Base-by-base conservation (phyloP, 306 rosid species). In the Casuarina glauca region DNA sequence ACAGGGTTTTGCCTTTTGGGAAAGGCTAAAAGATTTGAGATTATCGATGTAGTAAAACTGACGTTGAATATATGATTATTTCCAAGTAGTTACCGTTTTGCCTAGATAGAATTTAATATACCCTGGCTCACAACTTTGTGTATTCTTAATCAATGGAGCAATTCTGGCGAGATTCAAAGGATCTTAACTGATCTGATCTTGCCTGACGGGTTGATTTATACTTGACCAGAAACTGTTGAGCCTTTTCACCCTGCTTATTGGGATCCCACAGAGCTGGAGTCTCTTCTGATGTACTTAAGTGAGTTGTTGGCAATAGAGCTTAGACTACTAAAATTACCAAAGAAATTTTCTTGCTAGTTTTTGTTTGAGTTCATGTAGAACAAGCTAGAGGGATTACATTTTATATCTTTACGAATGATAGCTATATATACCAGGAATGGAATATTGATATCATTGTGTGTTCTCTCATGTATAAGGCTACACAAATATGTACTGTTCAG, bases 401-500 rank as follows among this genome's bases (percentile, higher is more conserved):
- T 61, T 10, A 36, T 61, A 61, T 55, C 20, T n/a, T 55, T 55
- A 26, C 32, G 32, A 26, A 26, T 26, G 32, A 26, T 26, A 26
- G 32, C 32, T 26, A 26, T 26, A 26, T 26, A 26, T 26, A 26
- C 32, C 32, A 26, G 17, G 61, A 55, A n/a, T 55, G n/a, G 7
- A 57, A 57, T 9, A 20, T 57, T 20, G 63, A 57, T 57, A 19
- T 57, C 63, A 57, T 57, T 57, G 63, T 57, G 67, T 4, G 26
- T 70, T 39, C 64, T 66, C 49, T 52, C 51, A 39, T 60, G 53
- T 12, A 64, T 35, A 53, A 50, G 8, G 58, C 43, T 72, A 35
- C 49, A 64, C 73, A 10, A 15, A 53, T 44, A 66, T 52, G 35
- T 43, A n/a, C 16, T 48, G 68, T 66, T 39, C 74, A 70, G 46